Base-by-base conservation (phyloP, 1,284 basidiomycete species). In the Anthracocystis setariae region DNA sequence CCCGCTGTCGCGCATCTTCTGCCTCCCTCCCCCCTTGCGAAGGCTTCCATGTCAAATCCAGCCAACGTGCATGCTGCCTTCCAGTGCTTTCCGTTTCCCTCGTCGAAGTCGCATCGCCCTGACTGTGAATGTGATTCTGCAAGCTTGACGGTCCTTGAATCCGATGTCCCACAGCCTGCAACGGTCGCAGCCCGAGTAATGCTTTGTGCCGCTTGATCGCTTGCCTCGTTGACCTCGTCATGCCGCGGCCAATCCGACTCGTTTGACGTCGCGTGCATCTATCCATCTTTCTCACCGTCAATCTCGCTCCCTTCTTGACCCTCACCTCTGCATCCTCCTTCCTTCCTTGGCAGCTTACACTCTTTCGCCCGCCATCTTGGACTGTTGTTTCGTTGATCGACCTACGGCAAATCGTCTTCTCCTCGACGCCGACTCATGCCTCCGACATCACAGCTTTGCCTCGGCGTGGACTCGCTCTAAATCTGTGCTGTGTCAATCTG, bases 291-390 rank as follows among this genome's bases (percentile, higher is more conserved):
- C 53, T 44, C 48, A 52, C 49, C 48, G 21, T 56, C 49, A 48
- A 56, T 23, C 60, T 62, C 60, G 52, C 52, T 61, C 46, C 25
- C 20, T 24, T 18, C 38, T 25, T 46, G 17, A 21, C 42, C 44
- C 20, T 25, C 32, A 40, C 21, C 29, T 32, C n/a, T 20, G 5
- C 17, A 3, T 45, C 43, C 20, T 38, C 24, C 5, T 23, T 27
- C 23, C 21, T 20, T 15, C 29, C 25, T 24, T 46, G 15, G 21
- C 47, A 25, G 23, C 44, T 27, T 37, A 27, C 45, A 33, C 29
- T 42, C 24, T 46, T 39, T 27, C 45, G 15, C 44, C 42, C 20
- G 33, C 35, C 43, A 15, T 45, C 43, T 54, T n/a, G 51, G 7
- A 23, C 20, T 33, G 25, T 46, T 35, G 24, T 21, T 23, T 24